Evolutionary conservation across 345 rosid genomes (phyloP), one percentile per base, ranked within the genome.

Genomic region (Triadica sebifera): DNA sequence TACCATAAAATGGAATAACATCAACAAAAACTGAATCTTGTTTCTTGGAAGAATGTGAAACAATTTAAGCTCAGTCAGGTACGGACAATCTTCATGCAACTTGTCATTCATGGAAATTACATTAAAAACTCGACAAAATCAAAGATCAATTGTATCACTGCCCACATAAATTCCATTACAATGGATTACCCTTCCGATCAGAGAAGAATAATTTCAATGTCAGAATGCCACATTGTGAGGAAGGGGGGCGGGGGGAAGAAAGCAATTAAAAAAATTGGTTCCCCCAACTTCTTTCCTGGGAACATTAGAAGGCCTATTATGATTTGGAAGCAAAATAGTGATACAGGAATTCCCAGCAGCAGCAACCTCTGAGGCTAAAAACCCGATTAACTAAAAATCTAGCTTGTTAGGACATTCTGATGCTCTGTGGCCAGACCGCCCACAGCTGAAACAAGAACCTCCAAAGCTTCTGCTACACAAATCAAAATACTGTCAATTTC

Each of bases 381-480:
- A 24, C 53, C 47, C 1, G 25, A 12, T 22, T 70, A 10, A 25
- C 84, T 85, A 89, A 74, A 74, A 90, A 24, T 76, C 88, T 50
- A 73, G 65, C 77, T 85, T 86, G 76, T 71, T 84, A 45, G 96
- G 93, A 81, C 97, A 95, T 74, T 95, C 94, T 41, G 99, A 73
- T 79, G 99, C 93, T 83, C 88, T 89, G 74, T 95, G 98, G 56
- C 99, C 97, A 10, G 89, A 69, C 61, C 80, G 84, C 49, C 98
- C 97, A 66, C 96, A 93, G 75, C 56, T 86, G 83, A 92, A 94
- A 79, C 97, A 92, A 1, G 95, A 69, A 67, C 99, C 97, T 53
- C 99, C 97, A 39, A 93, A 93, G 75, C 84, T 59, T 77, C 97
- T 88, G 85, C 22, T 39, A 58, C n/a, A 43, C 68, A 76, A n/a